Evolutionary conservation across 2,329 filamentous ascomycete species (phyloP), one percentile per base, ranked within the genome.

Genomic region (Raffaelea albimanens): DNA sequence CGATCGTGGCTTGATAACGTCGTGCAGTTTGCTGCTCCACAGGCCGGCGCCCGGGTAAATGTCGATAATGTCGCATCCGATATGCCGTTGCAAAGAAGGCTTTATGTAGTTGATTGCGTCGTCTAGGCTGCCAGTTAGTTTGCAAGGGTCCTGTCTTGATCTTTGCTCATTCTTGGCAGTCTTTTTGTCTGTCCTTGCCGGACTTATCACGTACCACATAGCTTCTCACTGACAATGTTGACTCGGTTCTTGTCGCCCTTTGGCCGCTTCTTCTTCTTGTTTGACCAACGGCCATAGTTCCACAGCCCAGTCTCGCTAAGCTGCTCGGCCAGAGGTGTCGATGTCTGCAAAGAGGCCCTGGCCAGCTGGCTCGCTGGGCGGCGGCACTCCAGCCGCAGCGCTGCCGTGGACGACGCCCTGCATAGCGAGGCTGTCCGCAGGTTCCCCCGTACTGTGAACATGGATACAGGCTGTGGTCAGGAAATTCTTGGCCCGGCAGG

Each of bases 11-110:
- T 87, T 68, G 8, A 98, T 70, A 41, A 76, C 67, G 0, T 87
- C 72, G 60, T 95, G 81, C 1, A 97, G 69, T 57, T 83, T 86
- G 23, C 71, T 42, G 31, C 90, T 95, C 79, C 85, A 93, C 2
- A 95, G 46, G 9, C 89, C 87, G 1, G 69, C 68, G 14, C 89
- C 89, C 0, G 91, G 91, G 61, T 90, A 87, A 48, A 95, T 69
- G 60, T 97, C 91, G 57, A 98, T 70, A 40, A 97, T 75, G 57
- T 95, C 89, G 65, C 90, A 89, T 46, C 87, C 86, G 44, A 72
- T 68, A 62, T 93, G 83, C 40, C 79, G 76, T 31, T 78, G 67
- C 18, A 97, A 73, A 3, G 80, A 80, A 1, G 76, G 74, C 2
- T 76, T 78, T n/a, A 94, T 67, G 51, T 86, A 86, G 7, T 77